A percentile compares a stretch with the other conserved stretches of the same genome.
Evolutionary conservation across 768 basidiomycete species (phyloP).

Genomic region (Suillus paluster): DNA sequence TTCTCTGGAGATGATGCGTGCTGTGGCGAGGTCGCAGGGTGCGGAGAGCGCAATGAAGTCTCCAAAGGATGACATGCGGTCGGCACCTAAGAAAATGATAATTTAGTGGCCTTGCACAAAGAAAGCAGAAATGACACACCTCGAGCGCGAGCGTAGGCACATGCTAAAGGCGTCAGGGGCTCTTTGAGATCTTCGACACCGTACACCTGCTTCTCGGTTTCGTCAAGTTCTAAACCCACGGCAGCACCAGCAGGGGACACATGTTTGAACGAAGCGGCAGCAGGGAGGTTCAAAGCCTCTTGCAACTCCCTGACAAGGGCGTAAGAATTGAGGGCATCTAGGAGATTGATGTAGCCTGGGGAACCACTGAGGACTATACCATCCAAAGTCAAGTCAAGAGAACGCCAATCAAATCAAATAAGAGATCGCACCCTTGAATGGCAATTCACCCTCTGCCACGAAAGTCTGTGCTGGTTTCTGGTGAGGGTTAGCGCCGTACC

Average conservation of each 20-base stretch:
- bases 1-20: constrained; percentile 96
- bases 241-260: constrained; percentile 98
- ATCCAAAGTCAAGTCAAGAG: constrained; percentile 13
- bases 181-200: constrained; percentile 96
- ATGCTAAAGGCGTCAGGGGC: constrained; percentile 84
- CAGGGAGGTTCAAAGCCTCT: constrained; percentile 84
- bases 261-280: constrained; percentile 99
- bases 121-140: constrained; percentile 48
- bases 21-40: constrained; percentile 91
- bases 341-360: constrained; percentile 97
- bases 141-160: constrained; percentile 94
- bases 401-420: background rate
- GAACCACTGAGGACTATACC: constrained; percentile 83
- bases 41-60: constrained; percentile 97
- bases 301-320: constrained; percentile 94
- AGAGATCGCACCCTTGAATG: constrained; percentile 78
- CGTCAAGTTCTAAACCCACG: constrained; percentile 82
- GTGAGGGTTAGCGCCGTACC: constrained; percentile 98
- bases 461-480: constrained; percentile 98
- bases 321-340: constrained; percentile 97
- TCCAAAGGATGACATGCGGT: constrained; percentile 99
- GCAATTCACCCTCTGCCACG: constrained; percentile 84
- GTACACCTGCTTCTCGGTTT: constrained; percentile 90
- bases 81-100: constrained; percentile 68
- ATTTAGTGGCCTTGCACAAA: constrained; percentile 2